Evolutionary conservation across 1,139 yeast genomes (phyloP).

Genomic region (Candida glucosophila): DNA sequence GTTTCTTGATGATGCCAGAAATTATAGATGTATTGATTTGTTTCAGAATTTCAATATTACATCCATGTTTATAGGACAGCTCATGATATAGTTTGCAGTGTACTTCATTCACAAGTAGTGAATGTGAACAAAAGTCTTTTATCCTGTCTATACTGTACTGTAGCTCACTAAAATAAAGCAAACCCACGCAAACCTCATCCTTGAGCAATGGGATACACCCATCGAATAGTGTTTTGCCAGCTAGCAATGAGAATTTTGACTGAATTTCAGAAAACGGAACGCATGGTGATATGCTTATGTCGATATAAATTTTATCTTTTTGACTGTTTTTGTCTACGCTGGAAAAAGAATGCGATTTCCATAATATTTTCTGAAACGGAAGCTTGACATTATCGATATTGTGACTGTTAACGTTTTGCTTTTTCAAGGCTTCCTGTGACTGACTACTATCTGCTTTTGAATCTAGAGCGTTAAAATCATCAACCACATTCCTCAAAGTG

Average conservation of each 20-base stretch:
- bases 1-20: constrained; percentile 1
- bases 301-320: constrained; percentile 20
- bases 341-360: background rate
- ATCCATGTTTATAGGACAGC: constrained; percentile 7
- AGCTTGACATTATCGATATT: background rate
- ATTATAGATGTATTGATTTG: constrained; percentile 2
- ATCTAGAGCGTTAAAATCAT: too few species aligned
- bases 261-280: constrained; percentile 26
- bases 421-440: background rate
- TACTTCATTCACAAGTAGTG: constrained; percentile 22
- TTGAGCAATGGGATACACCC: constrained; percentile 47
- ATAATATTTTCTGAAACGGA: background rate
- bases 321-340: constrained; percentile 1
- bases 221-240: constrained; percentile 37
- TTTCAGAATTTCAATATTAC: background rate
- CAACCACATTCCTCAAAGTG: constrained; percentile 21
- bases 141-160: constrained; percentile 45
- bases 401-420: background rate
- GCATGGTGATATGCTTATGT: constrained; percentile 28
- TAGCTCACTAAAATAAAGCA: constrained; percentile 44
- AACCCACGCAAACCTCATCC: constrained; percentile 33
- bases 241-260: constrained; percentile 25
- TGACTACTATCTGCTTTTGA: background rate
- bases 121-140: constrained; percentile 20
- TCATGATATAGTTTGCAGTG: constrained; percentile 21